Base-by-base conservation (phyloP, 768 basidiomycete genomes). In the Tricholoma matsutake region DNA sequence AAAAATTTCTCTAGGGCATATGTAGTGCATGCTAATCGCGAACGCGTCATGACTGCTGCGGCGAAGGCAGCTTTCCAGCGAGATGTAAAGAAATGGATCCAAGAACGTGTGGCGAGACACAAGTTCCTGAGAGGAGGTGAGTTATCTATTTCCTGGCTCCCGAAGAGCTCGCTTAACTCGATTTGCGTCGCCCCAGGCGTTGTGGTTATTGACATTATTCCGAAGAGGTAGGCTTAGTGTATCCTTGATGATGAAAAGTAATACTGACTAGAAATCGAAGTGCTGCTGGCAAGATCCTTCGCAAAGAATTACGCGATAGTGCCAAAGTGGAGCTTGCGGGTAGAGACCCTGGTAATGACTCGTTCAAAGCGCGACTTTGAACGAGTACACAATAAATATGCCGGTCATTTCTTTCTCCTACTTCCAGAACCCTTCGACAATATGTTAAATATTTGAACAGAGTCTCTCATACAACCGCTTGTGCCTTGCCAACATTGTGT, bases 261-360 rank as follows among this genome's bases (percentile, higher is more conserved):
- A 35, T 41, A 28, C 58, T 43, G 5, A 56, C 4, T 56, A 34
- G 47, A 7, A 58, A 54, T 62, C 68, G 13, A 62, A 94, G 92
- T 65, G 86, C 92, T 32, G 83, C 92, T 57, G 94, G 94, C 2
- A 96, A 96, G 75, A 97, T 97, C 67, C 73, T 96, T 32, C 81
- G 93, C 49, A 83, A 90, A 25, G 84, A 93, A 63, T 76, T 96
- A 45, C 81, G 91, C 10, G 89, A 87, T 3, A 73, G 78, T 51
- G 89, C 87, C 0, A 86, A 86, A 68, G 72, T 76, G 47, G 89
- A 92, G 59, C 71, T 78, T 2, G 67, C 68, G n/a, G 76, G 75
- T 51, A 69, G 72, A 60, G 79, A 80, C 59, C 76, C 78, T 16
- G 70, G 68, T 6, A 73, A 72, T 31, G 68, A 66, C 41, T 64